Evolutionary conservation across 805 yeast genomes (phyloP).

Genomic region (Suhomyces faveliae): DNA sequence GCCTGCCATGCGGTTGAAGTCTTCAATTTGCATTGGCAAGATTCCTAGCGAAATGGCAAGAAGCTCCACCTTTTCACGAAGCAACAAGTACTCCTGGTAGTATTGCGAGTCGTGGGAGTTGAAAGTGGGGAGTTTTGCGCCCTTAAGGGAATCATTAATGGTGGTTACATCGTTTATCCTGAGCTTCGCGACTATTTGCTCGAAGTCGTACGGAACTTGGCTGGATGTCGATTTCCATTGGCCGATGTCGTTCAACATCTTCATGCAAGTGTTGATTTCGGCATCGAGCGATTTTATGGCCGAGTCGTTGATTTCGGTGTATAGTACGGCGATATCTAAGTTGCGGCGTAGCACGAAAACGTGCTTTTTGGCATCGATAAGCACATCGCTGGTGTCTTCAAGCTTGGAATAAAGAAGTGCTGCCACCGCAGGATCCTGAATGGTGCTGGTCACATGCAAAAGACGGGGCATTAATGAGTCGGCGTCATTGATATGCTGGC

Average conservation of each 20-base stretch:
- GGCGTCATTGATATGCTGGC: constrained; percentile 19
- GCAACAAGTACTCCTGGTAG: constrained; percentile 39
- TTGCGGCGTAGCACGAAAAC: constrained; percentile 20
- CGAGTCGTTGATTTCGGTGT: constrained; percentile 25
- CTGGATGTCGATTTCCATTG: constrained; percentile 10
- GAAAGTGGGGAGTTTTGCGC: constrained; percentile 31
- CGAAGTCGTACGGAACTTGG: constrained; percentile 19
- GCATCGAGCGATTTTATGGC: constrained; percentile 22
- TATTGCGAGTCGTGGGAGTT: constrained; percentile 29
- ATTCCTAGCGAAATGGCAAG: constrained; percentile 51
- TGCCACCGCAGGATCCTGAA: constrained; percentile 3
- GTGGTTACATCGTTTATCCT: constrained; percentile 17
- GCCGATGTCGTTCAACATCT: constrained; percentile 6
- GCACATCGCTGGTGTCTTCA: constrained; percentile 25
- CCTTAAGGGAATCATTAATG: constrained; percentile 14
- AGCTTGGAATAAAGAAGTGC: constrained; percentile 21
- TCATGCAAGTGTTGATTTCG: constrained; percentile 27
- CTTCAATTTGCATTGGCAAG: constrained; percentile 50
- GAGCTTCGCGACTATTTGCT: constrained; percentile 22
- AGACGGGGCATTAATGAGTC: constrained; percentile 26
- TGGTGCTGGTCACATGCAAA: constrained; percentile 9
- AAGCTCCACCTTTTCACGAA: constrained; percentile 48
- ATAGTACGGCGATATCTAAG: constrained; percentile 27
- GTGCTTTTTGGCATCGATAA: constrained; percentile 25
- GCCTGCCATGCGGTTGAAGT: constrained; percentile 31